phyloP scores from a whole-genome alignment of 2,329 filamentous ascomycete species.

The Leptosphaerulina australis region DNA sequence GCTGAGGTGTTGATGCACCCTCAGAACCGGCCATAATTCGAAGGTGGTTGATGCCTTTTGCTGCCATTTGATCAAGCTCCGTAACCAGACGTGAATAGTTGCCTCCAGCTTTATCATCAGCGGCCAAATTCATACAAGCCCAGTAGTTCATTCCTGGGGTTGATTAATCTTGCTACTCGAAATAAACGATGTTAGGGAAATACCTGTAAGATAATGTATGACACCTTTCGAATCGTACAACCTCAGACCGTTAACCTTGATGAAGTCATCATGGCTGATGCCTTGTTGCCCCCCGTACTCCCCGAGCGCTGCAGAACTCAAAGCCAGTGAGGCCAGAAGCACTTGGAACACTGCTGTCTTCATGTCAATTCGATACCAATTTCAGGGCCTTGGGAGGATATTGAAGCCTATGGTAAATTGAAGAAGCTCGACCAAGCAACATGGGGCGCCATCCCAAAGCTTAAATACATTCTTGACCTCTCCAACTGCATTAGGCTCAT shows the following conservation, averaged over 20 bases:
- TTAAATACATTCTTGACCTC: conserved; percentile 3
- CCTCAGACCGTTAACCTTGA: conserved; percentile 43
- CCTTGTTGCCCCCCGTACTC: conserved; percentile 14
- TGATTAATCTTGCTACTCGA: not conserved
- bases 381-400: not conserved
- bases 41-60: conserved; percentile 49
- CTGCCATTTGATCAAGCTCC: conserved; percentile 51
- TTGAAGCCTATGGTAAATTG: not conserved
- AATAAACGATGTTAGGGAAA: not conserved
- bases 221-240: conserved; percentile 43
- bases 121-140: conserved; percentile 51
- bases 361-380: conserved; percentile 20
- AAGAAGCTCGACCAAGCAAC: not conserved
- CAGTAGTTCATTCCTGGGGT: conserved; percentile 48
- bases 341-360: conserved; percentile 16
- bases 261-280: conserved; percentile 43
- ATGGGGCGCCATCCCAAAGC: not conserved
- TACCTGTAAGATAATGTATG: conserved; percentile 47
- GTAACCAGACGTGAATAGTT: conserved; percentile 47
- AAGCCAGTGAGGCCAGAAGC: conserved; percentile 22
- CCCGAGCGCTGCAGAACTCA: conserved; percentile 13
- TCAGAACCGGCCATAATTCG: conserved; percentile 51
- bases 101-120: conserved; percentile 43
- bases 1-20: conserved; percentile 47
- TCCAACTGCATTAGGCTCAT: conserved; percentile 1